Evolutionary conservation across 106 monocot species (phyloP), one percentile per base, ranked within the genome.

Genomic region (Dioscorea zingiberensis): DNA sequence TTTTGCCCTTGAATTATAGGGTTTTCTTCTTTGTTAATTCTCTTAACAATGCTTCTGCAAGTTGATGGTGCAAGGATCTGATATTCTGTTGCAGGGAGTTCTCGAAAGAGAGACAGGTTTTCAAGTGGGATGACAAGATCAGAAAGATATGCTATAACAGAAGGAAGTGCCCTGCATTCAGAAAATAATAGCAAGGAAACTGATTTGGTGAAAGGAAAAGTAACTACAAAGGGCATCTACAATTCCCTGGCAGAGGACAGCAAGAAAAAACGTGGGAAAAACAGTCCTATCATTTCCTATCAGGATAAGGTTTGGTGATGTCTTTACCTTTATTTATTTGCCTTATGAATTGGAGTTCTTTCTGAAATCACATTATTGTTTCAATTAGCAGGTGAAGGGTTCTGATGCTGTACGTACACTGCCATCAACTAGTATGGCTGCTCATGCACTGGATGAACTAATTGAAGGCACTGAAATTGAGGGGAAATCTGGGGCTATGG

Each of bases 351-450:
- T 16, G 13, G 14, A 28, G 30, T 62, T 27, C 27, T 16, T 29
- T 19, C 13, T 15, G 4, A 38, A 29, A 18, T 14, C 4, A 38
- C 14, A 4, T 58, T 47, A 21, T 44, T 57, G 57, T 11, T 24
- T 69, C 26, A 49, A 54, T 54, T 47, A 44, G 19, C 83, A 92
- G 87, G 58, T 49, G 14, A 84, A 80, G 72, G 59, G 55, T 45
- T 81, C 74, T 66, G 84, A 84, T 3, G 57, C 21, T 0, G 62
- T 65, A 7, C 66, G 69, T 38, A 17, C 28, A 17, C 24, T 84
- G 45, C 87, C 91, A 55, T 65, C 69, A 44, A 91, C 84, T 62
- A 77, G 87, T 55, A 79, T 92, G 71, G 87, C 84, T 74, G 87
- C 81, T 64, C 74, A 92, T 67, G 87, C 73, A 21, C 69, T 79